A percentile compares a stretch with the other conserved stretches of the same genome.
phyloP scores from a whole-genome alignment of 805 yeast species.

The Ogataea chonburiensis region DNA sequence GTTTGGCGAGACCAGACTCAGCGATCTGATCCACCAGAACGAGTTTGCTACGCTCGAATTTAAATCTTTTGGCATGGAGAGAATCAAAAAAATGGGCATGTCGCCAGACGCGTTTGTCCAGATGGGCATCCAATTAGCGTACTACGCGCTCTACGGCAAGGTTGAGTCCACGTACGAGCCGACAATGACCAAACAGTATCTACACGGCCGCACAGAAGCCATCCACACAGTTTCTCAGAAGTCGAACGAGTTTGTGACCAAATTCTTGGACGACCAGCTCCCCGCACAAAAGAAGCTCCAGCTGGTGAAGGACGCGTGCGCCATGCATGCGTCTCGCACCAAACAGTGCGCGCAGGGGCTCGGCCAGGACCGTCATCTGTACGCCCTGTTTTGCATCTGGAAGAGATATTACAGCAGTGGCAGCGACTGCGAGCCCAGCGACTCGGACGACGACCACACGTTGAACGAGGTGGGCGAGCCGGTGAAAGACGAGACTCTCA shows the following conservation, averaged over 20 bases:
- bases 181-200: conserved; percentile 86
- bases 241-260: conserved; percentile 78
- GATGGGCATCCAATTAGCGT: conserved; percentile 91
- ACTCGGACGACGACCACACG: conserved; percentile 35
- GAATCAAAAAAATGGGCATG: conserved; percentile 79
- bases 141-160: conserved; percentile 87
- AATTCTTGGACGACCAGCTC: conserved; percentile 68
- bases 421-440: conserved; percentile 27
- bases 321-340: conserved; percentile 65
- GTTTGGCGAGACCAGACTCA: conserved; percentile 86
- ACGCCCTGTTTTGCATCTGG: conserved; percentile 87
- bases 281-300: conserved; percentile 58
- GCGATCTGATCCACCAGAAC: conserved; percentile 85
- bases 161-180: conserved; percentile 95
- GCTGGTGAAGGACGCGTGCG: conserved; percentile 66
- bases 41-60: conserved; percentile 83
- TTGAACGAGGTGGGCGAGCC: conserved; percentile 30
- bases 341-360: conserved; percentile 68
- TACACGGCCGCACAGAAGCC: conserved; percentile 93
- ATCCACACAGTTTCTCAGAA: conserved; percentile 80
- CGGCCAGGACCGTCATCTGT: conserved; percentile 92
- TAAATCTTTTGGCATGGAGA: conserved; percentile 66
- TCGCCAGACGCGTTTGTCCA: conserved; percentile 95
- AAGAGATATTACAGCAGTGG: conserved; percentile 50
- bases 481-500: conserved; percentile 24